Conservation (phyloP, 1,284 basidiomycete genomes). For the Xanthoconium separans region DNA sequence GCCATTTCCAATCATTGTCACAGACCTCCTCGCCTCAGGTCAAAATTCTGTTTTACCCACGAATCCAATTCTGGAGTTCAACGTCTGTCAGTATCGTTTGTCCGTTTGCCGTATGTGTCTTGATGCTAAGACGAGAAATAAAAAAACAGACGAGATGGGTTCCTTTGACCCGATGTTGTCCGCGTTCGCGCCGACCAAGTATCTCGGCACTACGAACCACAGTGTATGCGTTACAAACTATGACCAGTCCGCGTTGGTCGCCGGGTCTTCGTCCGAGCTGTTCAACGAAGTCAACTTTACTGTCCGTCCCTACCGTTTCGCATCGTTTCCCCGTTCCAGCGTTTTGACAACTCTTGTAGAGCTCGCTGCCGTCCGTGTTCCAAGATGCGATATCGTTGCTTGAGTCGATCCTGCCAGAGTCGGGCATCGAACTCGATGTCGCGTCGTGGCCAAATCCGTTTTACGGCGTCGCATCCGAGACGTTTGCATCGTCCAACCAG, state of each 20-base stretch:
- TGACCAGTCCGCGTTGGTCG: constrained; percentile 46
- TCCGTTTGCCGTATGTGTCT: background rate
- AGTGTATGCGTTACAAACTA: constrained; percentile 46
- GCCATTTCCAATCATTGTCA: constrained; percentile 41
- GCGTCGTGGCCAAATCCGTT: constrained; percentile 44
- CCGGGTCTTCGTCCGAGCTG: constrained; percentile 42
- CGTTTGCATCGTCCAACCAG: constrained; percentile 39
- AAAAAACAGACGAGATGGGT: too few species aligned
- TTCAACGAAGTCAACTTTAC: constrained; percentile 37
- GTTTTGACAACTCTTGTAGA: constrained; percentile 6
- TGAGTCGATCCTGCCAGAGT: constrained; percentile 22
- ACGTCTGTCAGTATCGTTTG: constrained; percentile 37
- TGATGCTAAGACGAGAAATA: constrained; percentile 8
- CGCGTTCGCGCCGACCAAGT: constrained; percentile 36
- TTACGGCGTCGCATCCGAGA: constrained; percentile 36
- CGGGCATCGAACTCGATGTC: constrained; percentile 27
- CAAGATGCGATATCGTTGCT: constrained; percentile 25
- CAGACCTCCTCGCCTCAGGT: constrained; percentile 22
- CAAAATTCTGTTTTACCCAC: too few species aligned
- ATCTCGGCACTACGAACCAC: constrained; percentile 43
- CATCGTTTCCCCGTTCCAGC: constrained; percentile 2
- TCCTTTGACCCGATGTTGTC: constrained; percentile 38
- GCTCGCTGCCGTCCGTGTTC: constrained; percentile 23
- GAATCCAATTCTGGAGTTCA: constrained; percentile 22
- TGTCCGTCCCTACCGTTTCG: constrained; percentile 25